Percentiles rank a stretch among this genome's conserved stretches.
phyloP scores from a whole-genome alignment of 176 grass and related monocot species.

The Typha latifolia region DNA sequence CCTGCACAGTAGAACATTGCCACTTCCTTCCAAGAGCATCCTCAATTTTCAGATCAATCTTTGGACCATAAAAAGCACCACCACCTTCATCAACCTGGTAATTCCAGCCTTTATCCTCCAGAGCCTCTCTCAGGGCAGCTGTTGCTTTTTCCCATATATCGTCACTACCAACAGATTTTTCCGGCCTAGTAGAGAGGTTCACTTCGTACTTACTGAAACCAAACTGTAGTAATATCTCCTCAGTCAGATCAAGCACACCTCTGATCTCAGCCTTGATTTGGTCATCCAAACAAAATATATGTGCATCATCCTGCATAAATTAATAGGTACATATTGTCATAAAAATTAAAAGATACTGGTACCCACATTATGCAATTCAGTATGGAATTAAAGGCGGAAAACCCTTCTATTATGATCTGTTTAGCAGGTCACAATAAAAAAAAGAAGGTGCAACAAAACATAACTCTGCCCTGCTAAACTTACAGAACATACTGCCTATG shows the following conservation, averaged over 20 bases:
- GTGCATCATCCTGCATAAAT: slow-evolving; percentile 75
- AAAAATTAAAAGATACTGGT: too few species aligned
- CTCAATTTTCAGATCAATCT: slow-evolving; percentile 98
- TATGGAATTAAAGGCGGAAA: too few species aligned
- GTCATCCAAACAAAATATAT: slow-evolving; percentile 89
- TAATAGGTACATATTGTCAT: too few species aligned
- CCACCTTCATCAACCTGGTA: slow-evolving; percentile 95
- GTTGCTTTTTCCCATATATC: slow-evolving; percentile 96
- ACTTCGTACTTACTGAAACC: slow-evolving; percentile 74
- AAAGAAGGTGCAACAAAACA: too few species aligned
- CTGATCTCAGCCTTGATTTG: slow-evolving; percentile 87
- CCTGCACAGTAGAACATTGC: slow-evolving; percentile 95
- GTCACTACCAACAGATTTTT: slow-evolving; percentile 79
- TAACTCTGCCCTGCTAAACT: too few species aligned
- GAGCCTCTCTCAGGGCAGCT: slow-evolving; percentile 57
- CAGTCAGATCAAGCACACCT: slow-evolving; percentile 81
- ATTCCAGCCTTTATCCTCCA: slow-evolving; percentile 84
- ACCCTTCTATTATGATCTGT: too few species aligned
- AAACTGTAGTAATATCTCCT: slow-evolving; percentile 85
- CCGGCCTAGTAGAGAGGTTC: slow-evolving; percentile 85
- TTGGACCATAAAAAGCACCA: slow-evolving; percentile 92
- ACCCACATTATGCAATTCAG: not conserved
- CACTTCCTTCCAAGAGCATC: slow-evolving; percentile 96
- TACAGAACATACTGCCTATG: too few species aligned
- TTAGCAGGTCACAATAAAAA: too few species aligned